Base-by-base conservation (phyloP, 2,329 filamentous ascomycete genomes). In the Diaporthe sp. region DNA sequence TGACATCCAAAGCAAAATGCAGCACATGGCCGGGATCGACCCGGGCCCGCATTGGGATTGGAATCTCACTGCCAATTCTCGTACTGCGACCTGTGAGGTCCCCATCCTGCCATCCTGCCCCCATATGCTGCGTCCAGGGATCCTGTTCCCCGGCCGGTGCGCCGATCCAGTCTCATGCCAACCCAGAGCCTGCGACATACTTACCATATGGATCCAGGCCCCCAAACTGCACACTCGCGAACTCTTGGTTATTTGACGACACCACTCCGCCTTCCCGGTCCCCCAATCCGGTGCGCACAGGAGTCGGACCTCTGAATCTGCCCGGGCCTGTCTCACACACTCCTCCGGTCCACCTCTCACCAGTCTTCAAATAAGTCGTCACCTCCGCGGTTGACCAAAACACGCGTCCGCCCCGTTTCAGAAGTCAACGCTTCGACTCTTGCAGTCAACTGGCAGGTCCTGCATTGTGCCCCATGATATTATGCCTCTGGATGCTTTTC, bases 301-400 rank as follows among this genome's bases (percentile, higher is more conserved):
- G 64, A 68, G 64, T 68, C 64, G 64, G 64, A 68, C 64, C 47
- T 68, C 15, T 68, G 47, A 54, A 54, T 68, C n/a, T 54, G 45
- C 45, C 64, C 64, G 64, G 64, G n/a, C 64, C n/a, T n/a, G n/a
- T 52, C 17, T 28, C 15, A 38, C 40, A 8, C 45, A 25, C 64
- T 67, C 22, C 64, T 40, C 33, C 33, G 64, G 47, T 54, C 45
- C 64, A 54, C n/a, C 47, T 54, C 64, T 28, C 47, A 15, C n/a
- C 64, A 40, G 47, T 68, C 64, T 30, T 68, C 47, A 68, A 30
- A 68, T 68, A 54, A 54, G 9, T 38, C 45, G 13, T 67, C 22
- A 12, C 22, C 15, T 38, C 45, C 45, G 30, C 15, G 30, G 45
- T 42, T 52, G 19, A 52, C 30, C 0, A n/a, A 40, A 15, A 30